Percentiles rank a stretch among this genome's conserved stretches.
Conservation (phyloP, 345 rosid genomes). For the Noccaea bulbosa region DNA sequence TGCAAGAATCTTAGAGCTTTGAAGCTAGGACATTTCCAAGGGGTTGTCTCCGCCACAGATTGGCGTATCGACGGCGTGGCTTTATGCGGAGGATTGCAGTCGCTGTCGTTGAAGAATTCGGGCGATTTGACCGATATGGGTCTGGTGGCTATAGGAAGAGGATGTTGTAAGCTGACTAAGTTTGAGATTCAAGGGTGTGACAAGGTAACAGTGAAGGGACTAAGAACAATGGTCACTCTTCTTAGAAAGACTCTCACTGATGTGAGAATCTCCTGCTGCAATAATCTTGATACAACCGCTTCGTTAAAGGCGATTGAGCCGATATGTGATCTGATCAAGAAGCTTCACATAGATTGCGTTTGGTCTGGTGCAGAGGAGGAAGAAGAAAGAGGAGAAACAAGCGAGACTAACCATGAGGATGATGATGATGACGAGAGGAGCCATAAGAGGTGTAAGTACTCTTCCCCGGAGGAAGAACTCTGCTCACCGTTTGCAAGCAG, state of each 20-base stretch:
- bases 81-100: constrained; percentile 58
- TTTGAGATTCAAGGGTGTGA: constrained; percentile 89
- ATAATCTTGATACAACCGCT: constrained; percentile 57
- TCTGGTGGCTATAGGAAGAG: constrained; percentile 75
- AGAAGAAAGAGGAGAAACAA: constrained; percentile 27
- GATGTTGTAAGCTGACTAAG: constrained; percentile 61
- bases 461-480: constrained; percentile 42
- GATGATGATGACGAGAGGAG: constrained; percentile 37
- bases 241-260: constrained; percentile 56
- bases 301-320: constrained; percentile 74
- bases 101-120: constrained; percentile 64
- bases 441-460: constrained; percentile 56
- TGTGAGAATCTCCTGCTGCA: constrained; percentile 72
- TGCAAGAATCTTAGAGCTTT: constrained; percentile 60
- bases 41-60: constrained; percentile 62
- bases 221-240: constrained; percentile 65
- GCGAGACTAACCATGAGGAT: constrained; percentile 4
- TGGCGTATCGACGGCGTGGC: constrained; percentile 78
- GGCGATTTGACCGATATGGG: constrained; percentile 83
- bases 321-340: constrained; percentile 56
- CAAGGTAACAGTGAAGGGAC: constrained; percentile 67
- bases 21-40: constrained; percentile 75
- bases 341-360: constrained; percentile 80
- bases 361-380: constrained; percentile 59
- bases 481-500: constrained; percentile 26